A percentile compares a stretch with the other conserved stretches of the same genome.
Evolutionary conservation across 352 stramenopile genomes (phyloP).

Genomic region (Phytopythium chamaehyphon): DNA sequence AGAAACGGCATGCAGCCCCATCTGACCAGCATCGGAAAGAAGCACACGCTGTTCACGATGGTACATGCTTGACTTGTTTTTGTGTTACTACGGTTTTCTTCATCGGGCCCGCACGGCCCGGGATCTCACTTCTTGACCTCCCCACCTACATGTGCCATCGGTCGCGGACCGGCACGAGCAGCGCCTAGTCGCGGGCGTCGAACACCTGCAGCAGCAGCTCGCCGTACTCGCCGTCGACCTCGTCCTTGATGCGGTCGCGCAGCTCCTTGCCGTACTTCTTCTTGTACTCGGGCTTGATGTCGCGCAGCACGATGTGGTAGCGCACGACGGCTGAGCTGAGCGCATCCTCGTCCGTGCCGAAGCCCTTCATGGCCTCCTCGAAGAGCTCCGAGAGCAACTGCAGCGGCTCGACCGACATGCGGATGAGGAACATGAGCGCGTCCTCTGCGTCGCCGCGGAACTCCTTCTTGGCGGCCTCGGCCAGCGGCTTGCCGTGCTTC

Average conservation of each 20-base stretch:
- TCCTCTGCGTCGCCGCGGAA: slow-evolving; percentile 57
- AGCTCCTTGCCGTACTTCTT: slow-evolving; percentile 78
- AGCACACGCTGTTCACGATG: too few relatives aligned
- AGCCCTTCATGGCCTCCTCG: slow-evolving; percentile 66
- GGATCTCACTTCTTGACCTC: too few relatives aligned
- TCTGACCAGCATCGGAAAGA: too few relatives aligned
- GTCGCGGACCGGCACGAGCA: not conserved
- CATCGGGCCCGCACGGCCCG: too few relatives aligned
- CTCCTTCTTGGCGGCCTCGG: slow-evolving; percentile 62
- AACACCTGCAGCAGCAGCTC: slow-evolving; percentile 63
- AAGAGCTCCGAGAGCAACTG: slow-evolving; percentile 62
- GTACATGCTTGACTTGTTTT: too few relatives aligned
- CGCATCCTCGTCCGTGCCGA: slow-evolving; percentile 67
- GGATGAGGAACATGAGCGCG: slow-evolving; percentile 57
- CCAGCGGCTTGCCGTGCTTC: slow-evolving; percentile 67
- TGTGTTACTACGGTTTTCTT: too few relatives aligned
- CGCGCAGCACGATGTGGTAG: slow-evolving; percentile 76
- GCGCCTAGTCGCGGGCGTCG: slow-evolving; percentile 26
- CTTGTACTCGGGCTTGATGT: slow-evolving; percentile 83
- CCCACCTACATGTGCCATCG: not conserved
- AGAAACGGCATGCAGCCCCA: too few relatives aligned
- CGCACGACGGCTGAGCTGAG: slow-evolving; percentile 63
- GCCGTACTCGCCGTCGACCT: slow-evolving; percentile 73
- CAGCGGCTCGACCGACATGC: slow-evolving; percentile 60
- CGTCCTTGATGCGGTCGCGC: slow-evolving; percentile 71